Base-by-base conservation (phyloP, 495 filamentous ascomycete genomes). In the Cercophora samala region DNA sequence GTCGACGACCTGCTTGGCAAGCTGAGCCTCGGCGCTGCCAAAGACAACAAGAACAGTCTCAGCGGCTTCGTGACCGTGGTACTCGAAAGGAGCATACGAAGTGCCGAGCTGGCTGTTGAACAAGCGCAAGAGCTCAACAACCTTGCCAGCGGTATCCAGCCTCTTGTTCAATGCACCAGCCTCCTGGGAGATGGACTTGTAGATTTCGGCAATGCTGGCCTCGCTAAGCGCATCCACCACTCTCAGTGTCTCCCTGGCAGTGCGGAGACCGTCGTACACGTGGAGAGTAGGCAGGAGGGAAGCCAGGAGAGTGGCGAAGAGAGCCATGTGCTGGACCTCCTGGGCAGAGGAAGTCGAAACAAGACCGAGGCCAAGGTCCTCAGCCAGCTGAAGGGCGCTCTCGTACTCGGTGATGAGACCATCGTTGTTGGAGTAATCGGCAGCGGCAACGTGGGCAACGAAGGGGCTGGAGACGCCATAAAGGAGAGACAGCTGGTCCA, bases 21-120 rank as follows among this genome's bases (percentile, higher is more conserved):
- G 81, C 66, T 93, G 90, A 21, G 91, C 88, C 80, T 99, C 95
- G 5, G 92, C 87, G 62, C 91, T 96, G 66, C 95, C 95, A 71
- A 99, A 96, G 26, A 91, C 92, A 26, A 98, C 92, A 61, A 97
- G 81, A 8, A 98, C 92, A 22, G 87, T 85, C 15, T 91, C 88
- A 22, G 95, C 85, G 51, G 86, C 78, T 11, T 84, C 78, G 75
- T 97, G 92, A n/a, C 95, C 95, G 70, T 90, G 84, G 79, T 98
- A 99, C 77, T 99, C 96, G 73, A 97, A 99, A 21, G 91, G 87
- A 69, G 89, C 83, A 72, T 99, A 99, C 23, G 93, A 89, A 21
- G 93, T 97, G 52, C 95, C 95, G 37, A 99, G 87, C 79, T 98
- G 94, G 54, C 86, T 88, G 77, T 99, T 99, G 77, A 99, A 89